Percentiles rank a stretch among this genome's conserved stretches.
These are phyloP conservation scores for Phragmites australis DNA, from an alignment of 176 grass and related monocot genomes.

Conservation along the genomic window DNA sequence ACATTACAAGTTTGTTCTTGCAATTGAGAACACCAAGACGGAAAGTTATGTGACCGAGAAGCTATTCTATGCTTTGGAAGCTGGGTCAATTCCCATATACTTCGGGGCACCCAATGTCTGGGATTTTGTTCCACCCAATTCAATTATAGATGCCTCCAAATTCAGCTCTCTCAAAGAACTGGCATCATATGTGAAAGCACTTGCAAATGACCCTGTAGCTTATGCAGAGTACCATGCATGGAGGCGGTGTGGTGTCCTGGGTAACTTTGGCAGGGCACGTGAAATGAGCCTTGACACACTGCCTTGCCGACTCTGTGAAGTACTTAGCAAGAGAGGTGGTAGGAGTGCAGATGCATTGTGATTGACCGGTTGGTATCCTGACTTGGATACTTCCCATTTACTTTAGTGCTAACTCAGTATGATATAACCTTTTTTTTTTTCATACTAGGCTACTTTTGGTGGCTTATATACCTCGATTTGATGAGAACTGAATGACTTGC, in stretches of 20 bases:
- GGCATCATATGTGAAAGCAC: slow-evolving; percentile 64
- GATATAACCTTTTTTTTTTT: slow-evolving; percentile 15
- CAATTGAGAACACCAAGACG: slow-evolving; percentile 83
- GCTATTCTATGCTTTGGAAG: slow-evolving; percentile 83
- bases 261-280: slow-evolving; percentile 74
- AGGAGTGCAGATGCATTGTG: slow-evolving; percentile 59
- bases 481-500: neutral
- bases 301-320: slow-evolving; percentile 82
- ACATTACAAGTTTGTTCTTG: slow-evolving; percentile 95
- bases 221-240: slow-evolving; percentile 92
- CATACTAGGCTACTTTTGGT: slow-evolving; percentile 34
- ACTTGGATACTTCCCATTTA: neutral
- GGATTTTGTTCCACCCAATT: slow-evolving; percentile 89
- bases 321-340: slow-evolving; percentile 71
- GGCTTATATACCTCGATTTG: neutral
- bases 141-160: slow-evolving; percentile 83
- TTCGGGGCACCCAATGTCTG: slow-evolving; percentile 86
- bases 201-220: slow-evolving; percentile 78
- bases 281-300: slow-evolving; percentile 80
- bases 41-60: slow-evolving; percentile 96
- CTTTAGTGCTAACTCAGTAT: slow-evolving; percentile 11
- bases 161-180: slow-evolving; percentile 70
- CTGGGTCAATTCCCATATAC: slow-evolving; percentile 88
- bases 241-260: slow-evolving; percentile 79
- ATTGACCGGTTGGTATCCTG: slow-evolving; percentile 39